A percentile compares a stretch with the other conserved stretches of the same genome.
Evolutionary conservation across 108 stramenopile genomes (phyloP).

Genomic region (Conticribra weissflogii): DNA sequence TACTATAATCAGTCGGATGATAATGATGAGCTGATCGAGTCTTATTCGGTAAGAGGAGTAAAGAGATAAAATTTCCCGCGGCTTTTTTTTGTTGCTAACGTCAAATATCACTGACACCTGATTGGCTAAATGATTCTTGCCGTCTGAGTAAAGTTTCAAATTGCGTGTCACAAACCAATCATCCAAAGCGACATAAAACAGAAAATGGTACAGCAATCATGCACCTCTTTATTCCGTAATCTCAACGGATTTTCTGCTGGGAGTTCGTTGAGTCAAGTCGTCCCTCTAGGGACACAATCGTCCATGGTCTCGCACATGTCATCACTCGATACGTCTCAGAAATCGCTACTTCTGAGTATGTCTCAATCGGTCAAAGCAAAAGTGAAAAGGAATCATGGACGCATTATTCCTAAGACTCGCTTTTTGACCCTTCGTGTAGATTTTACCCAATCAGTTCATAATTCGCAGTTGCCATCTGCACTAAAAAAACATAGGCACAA

Average conservation of each 20-base stretch:
- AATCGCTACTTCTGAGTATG: conserved; percentile 29
- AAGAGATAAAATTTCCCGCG: no score
- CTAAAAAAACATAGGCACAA: no score
- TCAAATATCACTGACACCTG: background rate
- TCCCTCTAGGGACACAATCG: conserved; percentile 24
- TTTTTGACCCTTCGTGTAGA: conserved; percentile 30
- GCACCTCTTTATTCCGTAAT: conserved; percentile 35
- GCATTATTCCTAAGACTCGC: conserved; percentile 13
- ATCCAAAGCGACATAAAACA: conserved; percentile 6
- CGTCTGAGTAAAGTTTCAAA: no score
- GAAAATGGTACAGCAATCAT: conserved; percentile 10
- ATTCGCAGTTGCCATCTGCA: conserved; percentile 12
- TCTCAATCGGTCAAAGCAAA: conserved; percentile 29
- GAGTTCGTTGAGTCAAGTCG: conserved; percentile 28
- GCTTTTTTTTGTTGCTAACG: conserved; percentile 1
- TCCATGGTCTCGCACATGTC: conserved; percentile 5
- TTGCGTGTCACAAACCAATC: conserved; percentile 10
- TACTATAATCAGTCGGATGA: background rate
- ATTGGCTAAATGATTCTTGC: no score
- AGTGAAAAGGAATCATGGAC: conserved; percentile 21
- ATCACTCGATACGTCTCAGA: conserved; percentile 14
- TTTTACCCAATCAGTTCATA: conserved; percentile 16
- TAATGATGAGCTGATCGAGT: conserved; percentile 28
- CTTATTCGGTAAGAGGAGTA: conserved; percentile 37
- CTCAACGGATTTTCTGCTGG: conserved; percentile 42